Evolutionary conservation across 1,284 basidiomycete genomes (phyloP).

Genomic region (Trichosporon sp.): DNA sequence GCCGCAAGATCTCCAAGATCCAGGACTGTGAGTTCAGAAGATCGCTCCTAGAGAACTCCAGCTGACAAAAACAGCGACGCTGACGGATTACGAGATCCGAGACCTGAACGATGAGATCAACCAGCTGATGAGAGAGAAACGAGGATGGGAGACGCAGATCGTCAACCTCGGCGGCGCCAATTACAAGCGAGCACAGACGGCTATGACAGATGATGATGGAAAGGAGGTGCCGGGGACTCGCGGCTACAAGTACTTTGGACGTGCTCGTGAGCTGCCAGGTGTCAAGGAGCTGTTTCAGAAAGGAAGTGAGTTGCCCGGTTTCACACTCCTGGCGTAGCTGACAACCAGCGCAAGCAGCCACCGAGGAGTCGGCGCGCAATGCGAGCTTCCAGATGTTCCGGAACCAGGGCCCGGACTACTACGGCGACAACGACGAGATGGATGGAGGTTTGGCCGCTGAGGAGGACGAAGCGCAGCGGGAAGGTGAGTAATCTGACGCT

Average conservation of each 20-base stretch:
- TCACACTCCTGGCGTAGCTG: background rate
- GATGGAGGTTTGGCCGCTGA: slow-evolving; percentile 65
- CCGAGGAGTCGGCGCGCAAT: slow-evolving; percentile 66
- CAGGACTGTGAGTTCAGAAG: slow-evolving; percentile 82
- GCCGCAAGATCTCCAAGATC: slow-evolving; percentile 93
- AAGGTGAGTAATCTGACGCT: slow-evolving; percentile 60
- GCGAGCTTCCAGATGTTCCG: slow-evolving; percentile 82
- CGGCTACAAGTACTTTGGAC: slow-evolving; percentile 99
- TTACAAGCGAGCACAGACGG: slow-evolving; percentile 75
- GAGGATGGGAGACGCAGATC: slow-evolving; percentile 97
- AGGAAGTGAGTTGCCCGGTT: slow-evolving; percentile 54
- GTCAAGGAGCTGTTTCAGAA: slow-evolving; percentile 88
- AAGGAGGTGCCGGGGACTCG: slow-evolving; percentile 95
- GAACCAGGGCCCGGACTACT: slow-evolving; percentile 82
- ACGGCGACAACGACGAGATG: slow-evolving; percentile 82
- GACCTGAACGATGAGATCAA: slow-evolving; percentile 99
- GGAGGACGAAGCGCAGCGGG: slow-evolving; percentile 66
- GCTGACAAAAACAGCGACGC: slow-evolving; percentile 57
- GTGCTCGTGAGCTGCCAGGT: slow-evolving; percentile 92
- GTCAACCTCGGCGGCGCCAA: slow-evolving; percentile 92
- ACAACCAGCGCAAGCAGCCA: slow-evolving; percentile 60
- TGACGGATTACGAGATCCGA: slow-evolving; percentile 93
- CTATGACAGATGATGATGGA: slow-evolving; percentile 88
- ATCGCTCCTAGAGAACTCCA: too few species aligned
- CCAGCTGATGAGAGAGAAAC: slow-evolving; percentile 86